Percentiles rank a stretch among this genome's conserved stretches.
Evolutionary conservation across 108 stramenopile species (phyloP).

Genomic region (Nannochloropsis gaditana): DNA sequence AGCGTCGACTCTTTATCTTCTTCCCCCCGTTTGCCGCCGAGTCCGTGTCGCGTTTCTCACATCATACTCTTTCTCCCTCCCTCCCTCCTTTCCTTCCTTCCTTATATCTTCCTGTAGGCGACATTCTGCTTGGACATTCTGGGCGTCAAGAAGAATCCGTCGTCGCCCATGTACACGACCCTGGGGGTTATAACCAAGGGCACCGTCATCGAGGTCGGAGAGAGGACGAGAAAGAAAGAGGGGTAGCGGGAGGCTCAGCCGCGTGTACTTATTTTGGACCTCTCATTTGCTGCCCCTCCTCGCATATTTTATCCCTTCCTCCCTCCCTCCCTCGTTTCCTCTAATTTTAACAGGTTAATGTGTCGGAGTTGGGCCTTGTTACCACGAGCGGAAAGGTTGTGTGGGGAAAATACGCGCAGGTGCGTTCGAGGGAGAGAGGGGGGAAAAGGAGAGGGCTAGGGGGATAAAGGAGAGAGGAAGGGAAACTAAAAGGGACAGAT

Average conservation of each 20-base stretch:
- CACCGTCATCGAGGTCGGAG: constrained; percentile 78
- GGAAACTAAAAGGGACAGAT: neutral
- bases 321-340: neutral
- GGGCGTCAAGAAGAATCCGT: constrained; percentile 98
- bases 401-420: constrained; percentile 96
- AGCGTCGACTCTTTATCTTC: too few relatives aligned
- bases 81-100: neutral
- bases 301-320: neutral
- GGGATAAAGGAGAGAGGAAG: neutral
- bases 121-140: constrained; percentile 96
- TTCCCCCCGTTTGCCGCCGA: too few relatives aligned
- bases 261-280: neutral
- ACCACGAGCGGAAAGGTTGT: constrained; percentile 97
- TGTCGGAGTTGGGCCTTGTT: constrained; percentile 91
- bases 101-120: constrained; percentile 58
- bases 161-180: constrained; percentile 77
- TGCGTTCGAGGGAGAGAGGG: neutral
- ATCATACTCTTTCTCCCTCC: neutral
- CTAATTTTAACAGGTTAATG: constrained; percentile 63
- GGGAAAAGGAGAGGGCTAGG: neutral
- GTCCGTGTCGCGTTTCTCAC: neutral
- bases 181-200: constrained; percentile 99
- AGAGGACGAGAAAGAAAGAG: neutral
- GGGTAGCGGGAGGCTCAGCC: neutral
- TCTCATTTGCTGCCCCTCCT: neutral